A percentile compares a stretch with the other conserved stretches of the same genome.
These are phyloP conservation scores for Paraphoma sp. DNA, from an alignment of 2,329 filamentous ascomycete species.

Conservation along the genomic window DNA sequence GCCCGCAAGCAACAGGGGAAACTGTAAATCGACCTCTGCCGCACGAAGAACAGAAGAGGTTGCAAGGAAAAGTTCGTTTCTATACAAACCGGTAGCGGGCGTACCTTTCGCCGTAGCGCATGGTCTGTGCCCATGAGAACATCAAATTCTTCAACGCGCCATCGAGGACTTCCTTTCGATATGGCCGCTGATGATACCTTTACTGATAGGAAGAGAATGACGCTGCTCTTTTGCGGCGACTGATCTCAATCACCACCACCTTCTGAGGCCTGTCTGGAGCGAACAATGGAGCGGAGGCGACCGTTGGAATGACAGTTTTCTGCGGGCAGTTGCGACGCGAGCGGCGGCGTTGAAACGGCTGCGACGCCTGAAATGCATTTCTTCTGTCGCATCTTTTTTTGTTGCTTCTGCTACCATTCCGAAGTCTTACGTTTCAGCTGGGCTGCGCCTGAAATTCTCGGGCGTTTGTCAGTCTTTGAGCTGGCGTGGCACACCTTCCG, in stretches of 20 bases:
- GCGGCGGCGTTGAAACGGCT: conserved; percentile 13
- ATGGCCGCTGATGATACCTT: conserved; percentile 48
- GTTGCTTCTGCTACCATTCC: conserved; percentile 16
- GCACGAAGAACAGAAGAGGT: conserved; percentile 73
- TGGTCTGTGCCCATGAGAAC: not conserved
- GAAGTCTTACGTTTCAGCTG: conserved; percentile 13
- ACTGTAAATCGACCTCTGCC: conserved; percentile 72
- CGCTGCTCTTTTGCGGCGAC: conserved; percentile 21
- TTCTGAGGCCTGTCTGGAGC: conserved; percentile 24
- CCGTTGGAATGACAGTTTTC: conserved; percentile 11
- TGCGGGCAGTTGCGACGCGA: conserved; percentile 14
- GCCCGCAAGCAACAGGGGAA: conserved; percentile 80
- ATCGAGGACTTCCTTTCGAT: conserved; percentile 2
- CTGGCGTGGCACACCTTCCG: not conserved
- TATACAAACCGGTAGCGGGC: conserved; percentile 16
- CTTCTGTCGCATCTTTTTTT: conserved; percentile 14
- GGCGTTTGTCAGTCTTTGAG: conserved; percentile 4
- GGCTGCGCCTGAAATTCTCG: not conserved
- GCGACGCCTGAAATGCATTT: conserved; percentile 15
- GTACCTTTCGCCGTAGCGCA: conserved; percentile 9
- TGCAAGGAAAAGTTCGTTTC: conserved; percentile 24
- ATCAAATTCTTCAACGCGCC: conserved; percentile 6
- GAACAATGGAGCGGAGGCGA: conserved; percentile 3
- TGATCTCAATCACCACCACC: conserved; percentile 23
- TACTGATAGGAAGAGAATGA: conserved; percentile 52